Percentiles rank a stretch among this genome's conserved stretches.
Conservation (phyloP, 148 eudicot genomes). For the Drosera capensis region DNA sequence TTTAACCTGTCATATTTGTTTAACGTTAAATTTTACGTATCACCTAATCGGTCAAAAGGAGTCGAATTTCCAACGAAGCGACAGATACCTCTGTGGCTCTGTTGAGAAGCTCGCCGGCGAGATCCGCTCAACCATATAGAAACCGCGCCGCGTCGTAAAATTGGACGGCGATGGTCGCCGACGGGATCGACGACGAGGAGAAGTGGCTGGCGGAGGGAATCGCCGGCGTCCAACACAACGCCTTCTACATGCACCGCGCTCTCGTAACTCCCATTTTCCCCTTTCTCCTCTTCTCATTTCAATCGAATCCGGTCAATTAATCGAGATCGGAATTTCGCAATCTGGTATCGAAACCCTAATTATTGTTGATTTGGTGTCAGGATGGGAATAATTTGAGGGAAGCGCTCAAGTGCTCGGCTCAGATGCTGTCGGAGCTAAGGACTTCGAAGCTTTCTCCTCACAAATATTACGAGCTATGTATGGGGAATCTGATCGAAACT, state of each 20-base stretch:
- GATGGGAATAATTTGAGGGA: constrained; percentile 79
- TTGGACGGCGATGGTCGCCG: constrained; percentile 23
- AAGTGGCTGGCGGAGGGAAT: constrained; percentile 98
- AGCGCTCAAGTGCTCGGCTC: constrained; percentile 79
- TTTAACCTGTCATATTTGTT: too few relatives aligned
- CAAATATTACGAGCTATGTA: constrained; percentile 91
- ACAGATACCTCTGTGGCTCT: too few relatives aligned
- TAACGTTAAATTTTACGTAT: too few relatives aligned
- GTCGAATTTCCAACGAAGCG: too few relatives aligned
- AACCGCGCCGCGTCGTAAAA: not conserved
- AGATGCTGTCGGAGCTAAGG: constrained; percentile 83
- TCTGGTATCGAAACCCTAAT: not conserved
- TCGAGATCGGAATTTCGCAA: constrained; percentile 1
- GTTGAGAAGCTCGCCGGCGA: too few relatives aligned
- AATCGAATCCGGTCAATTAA: constrained; percentile 1
- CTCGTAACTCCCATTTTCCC: constrained; percentile 24
- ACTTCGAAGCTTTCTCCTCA: constrained; percentile 89
- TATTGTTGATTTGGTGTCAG: constrained; percentile 21
- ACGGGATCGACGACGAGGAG: constrained; percentile 82
- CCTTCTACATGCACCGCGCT: constrained; percentile 89
- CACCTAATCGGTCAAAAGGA: too few relatives aligned
- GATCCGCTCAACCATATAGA: too few relatives aligned
- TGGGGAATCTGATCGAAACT: constrained; percentile 4
- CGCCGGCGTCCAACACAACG: constrained; percentile 90
- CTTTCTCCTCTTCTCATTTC: not conserved